These are phyloP conservation scores for Adansonia gregorii DNA, from an alignment of 441 rosid species.

Conservation along the genomic window DNA sequence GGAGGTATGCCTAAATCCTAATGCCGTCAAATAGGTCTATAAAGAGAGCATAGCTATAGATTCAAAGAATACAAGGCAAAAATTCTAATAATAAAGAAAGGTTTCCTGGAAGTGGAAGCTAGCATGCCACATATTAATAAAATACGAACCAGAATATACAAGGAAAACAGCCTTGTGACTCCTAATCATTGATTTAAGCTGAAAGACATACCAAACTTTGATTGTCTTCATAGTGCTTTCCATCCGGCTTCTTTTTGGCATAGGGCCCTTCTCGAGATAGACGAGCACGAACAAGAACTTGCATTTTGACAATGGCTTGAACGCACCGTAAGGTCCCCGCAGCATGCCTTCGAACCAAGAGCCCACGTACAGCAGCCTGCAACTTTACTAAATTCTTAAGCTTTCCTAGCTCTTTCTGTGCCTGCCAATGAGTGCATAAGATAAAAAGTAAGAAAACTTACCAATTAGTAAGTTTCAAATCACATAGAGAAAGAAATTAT, in stretches of 20 bases:
- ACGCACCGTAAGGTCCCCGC: constrained; percentile 80
- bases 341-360: constrained; percentile 85
- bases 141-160: neutral
- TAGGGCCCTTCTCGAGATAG: constrained; percentile 36
- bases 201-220: constrained; percentile 23
- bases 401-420: constrained; percentile 62
- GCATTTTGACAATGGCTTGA: constrained; percentile 92
- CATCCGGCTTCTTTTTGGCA: constrained; percentile 17
- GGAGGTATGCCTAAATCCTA: neutral
- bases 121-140: neutral
- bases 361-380: constrained; percentile 95
- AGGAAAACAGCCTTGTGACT: neutral
- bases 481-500: neutral
- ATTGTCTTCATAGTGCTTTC: neutral
- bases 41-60: neutral
- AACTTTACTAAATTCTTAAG: constrained; percentile 72
- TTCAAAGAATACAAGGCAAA: constrained; percentile 13
- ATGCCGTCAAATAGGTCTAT: neutral
- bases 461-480: neutral
- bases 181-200: neutral
- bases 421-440: constrained; percentile 46
- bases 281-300: constrained; percentile 74
- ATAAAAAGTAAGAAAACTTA: constrained; percentile 28
- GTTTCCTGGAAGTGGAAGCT: constrained; percentile 12
- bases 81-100: neutral